A percentile compares a stretch with the other conserved stretches of the same genome.
Evolutionary conservation across 2,329 filamentous ascomycete genomes (phyloP).

Genomic region (Lojkania enalia): DNA sequence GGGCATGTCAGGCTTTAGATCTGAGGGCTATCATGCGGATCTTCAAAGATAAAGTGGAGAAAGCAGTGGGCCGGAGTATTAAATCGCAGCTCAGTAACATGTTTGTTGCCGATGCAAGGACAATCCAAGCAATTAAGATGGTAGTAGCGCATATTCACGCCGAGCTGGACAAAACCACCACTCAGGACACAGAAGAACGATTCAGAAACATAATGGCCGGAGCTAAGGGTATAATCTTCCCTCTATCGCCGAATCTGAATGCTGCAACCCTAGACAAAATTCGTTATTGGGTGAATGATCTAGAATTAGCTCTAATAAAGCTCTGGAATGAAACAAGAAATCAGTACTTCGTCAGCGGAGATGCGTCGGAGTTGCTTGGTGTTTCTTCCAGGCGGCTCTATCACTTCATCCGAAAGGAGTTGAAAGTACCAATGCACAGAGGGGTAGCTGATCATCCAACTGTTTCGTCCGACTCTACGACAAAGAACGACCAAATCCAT

Average conservation of each 20-base stretch:
- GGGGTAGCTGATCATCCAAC: constrained; percentile 16
- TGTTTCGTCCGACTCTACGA: neutral
- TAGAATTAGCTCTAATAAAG: neutral
- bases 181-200: constrained; percentile 10
- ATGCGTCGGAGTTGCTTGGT: constrained; percentile 10
- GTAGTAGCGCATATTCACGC: neutral
- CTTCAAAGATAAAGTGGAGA: neutral
- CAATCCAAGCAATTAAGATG: neutral
- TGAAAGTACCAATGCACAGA: constrained; percentile 16
- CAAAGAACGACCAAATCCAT: neutral
- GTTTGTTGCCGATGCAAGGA: too few species aligned
- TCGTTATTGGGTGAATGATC: too few species aligned
- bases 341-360: constrained; percentile 7
- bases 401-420: constrained; percentile 9
- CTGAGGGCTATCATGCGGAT: neutral
- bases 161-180: constrained; percentile 10
- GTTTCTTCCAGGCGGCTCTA: constrained; percentile 10
- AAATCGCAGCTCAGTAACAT: neutral
- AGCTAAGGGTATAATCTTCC: constrained; percentile 4
- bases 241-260: constrained; percentile 2
- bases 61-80: neutral
- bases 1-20: neutral
- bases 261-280: too few species aligned
- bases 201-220: constrained; percentile 12
- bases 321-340: constrained; percentile 7